Conservation (phyloP, 140 eudicot genomes). For the Senecio squalidus region DNA sequence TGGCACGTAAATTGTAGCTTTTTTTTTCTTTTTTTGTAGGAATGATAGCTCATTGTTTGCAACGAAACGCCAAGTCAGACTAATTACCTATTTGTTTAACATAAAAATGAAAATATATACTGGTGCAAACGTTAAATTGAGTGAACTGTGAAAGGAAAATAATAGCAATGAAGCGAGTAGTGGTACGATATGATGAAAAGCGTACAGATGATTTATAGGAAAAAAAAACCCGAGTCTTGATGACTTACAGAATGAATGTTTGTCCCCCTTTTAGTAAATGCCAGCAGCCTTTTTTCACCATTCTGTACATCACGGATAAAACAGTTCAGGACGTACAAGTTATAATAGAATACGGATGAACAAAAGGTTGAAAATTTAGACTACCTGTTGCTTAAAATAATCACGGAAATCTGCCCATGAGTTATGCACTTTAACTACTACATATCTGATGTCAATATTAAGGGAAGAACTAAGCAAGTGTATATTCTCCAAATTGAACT, state of each 20-base stretch:
- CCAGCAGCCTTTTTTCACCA: constrained; percentile 89
- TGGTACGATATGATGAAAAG: not conserved
- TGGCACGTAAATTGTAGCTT: not conserved
- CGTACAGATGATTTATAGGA: not conserved
- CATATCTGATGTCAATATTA: constrained; percentile 52
- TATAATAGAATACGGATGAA: not conserved
- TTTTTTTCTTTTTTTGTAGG: too few species aligned
- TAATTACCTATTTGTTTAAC: too few species aligned
- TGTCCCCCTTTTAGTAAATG: constrained; percentile 90
- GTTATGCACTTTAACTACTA: constrained; percentile 84
- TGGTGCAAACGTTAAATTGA: too few species aligned
- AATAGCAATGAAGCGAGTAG: not conserved
- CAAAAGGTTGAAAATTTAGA: constrained; percentile 3
- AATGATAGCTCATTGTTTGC: not conserved
- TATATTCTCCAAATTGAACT: constrained; percentile 4
- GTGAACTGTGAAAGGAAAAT: too few species aligned
- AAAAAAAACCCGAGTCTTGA: not conserved
- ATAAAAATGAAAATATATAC: too few species aligned
- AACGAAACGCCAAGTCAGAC: not conserved
- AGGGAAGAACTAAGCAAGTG: constrained; percentile 7
- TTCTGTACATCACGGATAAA: constrained; percentile 35
- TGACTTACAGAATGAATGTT: constrained; percentile 72
- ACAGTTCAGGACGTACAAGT: not conserved
- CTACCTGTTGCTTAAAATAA: constrained; percentile 73
- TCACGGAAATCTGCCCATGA: constrained; percentile 89